These are phyloP conservation scores for Pythium oligandrum DNA, from an alignment of 352 stramenopile genomes.

Conservation along the genomic window DNA sequence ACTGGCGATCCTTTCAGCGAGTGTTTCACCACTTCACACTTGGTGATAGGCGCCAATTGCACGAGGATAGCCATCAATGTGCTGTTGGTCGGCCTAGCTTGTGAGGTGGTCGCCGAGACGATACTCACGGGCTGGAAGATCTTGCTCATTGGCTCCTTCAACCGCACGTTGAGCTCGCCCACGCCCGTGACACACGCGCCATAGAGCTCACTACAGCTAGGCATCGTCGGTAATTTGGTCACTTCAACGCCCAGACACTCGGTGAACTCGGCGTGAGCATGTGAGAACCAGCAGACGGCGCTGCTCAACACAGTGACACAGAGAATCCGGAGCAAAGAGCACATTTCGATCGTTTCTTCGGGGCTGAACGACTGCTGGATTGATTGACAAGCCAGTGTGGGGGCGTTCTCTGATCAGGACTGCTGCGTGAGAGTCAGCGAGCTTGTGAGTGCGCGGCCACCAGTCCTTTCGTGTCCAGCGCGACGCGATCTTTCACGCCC, in stretches of 20 bases:
- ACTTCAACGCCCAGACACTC: conserved; percentile 57
- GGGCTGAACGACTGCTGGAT: too few species aligned
- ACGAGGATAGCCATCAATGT: conserved; percentile 51
- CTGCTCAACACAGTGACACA: not conserved
- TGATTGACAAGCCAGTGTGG: too few species aligned
- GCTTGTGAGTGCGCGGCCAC: too few species aligned
- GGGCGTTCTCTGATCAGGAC: too few species aligned
- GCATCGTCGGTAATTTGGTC: conserved; percentile 21
- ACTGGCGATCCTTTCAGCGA: not conserved
- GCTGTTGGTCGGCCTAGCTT: conserved; percentile 25
- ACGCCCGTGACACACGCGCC: conserved; percentile 39
- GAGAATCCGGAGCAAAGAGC: too few species aligned
- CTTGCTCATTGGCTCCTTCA: conserved; percentile 14
- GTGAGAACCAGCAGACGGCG: not conserved
- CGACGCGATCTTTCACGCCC: too few species aligned
- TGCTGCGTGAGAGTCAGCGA: too few species aligned
- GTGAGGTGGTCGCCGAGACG: conserved; percentile 58
- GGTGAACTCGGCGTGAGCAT: conserved; percentile 23
- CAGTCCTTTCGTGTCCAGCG: too few species aligned
- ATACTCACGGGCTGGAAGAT: conserved; percentile 47
- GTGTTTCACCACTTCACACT: conserved; percentile 14
- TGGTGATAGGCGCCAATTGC: conserved; percentile 37
- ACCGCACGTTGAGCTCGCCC: conserved; percentile 47
- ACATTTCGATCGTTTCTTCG: too few species aligned
- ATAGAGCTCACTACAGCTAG: conserved; percentile 36